Conservation (phyloP, 2,329 filamentous ascomycete genomes). For the Elsinoe australis region DNA sequence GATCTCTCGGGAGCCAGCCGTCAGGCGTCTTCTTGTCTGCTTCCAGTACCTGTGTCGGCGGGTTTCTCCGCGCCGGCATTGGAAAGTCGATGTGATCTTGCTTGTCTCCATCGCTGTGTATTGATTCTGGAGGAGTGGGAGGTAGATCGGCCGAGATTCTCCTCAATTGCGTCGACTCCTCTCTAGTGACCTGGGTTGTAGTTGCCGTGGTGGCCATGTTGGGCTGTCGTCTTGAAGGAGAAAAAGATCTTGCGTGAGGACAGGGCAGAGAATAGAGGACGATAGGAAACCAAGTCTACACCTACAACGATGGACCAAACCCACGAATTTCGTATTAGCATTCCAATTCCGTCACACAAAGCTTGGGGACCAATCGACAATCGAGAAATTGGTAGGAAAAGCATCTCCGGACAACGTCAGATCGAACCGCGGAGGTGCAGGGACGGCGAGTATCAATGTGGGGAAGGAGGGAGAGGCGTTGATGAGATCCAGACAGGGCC, state of each 20-base stretch:
- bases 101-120: conserved; percentile 28
- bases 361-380: background rate
- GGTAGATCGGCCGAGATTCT: conserved; percentile 25
- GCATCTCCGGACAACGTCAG: conserved; percentile 14
- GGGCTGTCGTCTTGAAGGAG: background rate
- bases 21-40: conserved; percentile 79
- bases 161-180: conserved; percentile 23
- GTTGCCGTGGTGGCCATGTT: conserved; percentile 18
- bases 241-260: too few relatives aligned
- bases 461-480: background rate
- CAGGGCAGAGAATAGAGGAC: background rate
- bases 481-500: conserved; percentile 11
- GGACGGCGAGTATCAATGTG: background rate
- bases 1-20: conserved; percentile 68
- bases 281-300: background rate
- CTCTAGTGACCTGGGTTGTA: conserved; percentile 19
- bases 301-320: background rate
- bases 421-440: conserved; percentile 15
- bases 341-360: background rate
- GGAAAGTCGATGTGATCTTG: conserved; percentile 43
- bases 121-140: conserved; percentile 34
- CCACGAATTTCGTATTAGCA: background rate
- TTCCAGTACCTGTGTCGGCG: conserved; percentile 56
- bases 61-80: conserved; percentile 57
- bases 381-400: background rate